phyloP scores from a whole-genome alignment of 2,329 filamentous ascomycete species.

The Monilinia laxa region DNA sequence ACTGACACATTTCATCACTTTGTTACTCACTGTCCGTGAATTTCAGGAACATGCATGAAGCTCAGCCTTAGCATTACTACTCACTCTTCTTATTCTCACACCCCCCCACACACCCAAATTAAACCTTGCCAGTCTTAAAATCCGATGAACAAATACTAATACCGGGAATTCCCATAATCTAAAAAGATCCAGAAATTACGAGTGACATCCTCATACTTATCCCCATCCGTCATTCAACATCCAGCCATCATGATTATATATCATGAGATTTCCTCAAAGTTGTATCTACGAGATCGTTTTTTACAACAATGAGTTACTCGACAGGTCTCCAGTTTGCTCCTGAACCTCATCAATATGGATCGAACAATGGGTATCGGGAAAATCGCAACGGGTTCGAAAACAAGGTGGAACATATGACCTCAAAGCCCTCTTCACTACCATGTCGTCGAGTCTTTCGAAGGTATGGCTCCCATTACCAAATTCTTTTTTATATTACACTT shows the following conservation, averaged over 20 bases:
- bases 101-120: conserved; percentile 8
- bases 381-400: neutral
- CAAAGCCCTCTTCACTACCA: neutral
- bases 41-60: too few species aligned
- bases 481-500: neutral
- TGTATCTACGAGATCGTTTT: neutral
- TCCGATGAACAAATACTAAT: neutral
- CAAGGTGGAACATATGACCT: neutral
- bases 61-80: too few species aligned
- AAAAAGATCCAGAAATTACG: neutral
- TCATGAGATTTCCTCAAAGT: neutral
- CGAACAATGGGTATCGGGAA: neutral
- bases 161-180: neutral
- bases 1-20: too few species aligned
- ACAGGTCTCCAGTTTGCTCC: conserved; percentile 7
- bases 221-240: too few species aligned
- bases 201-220: neutral
- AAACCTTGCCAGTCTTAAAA: neutral
- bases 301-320: neutral
- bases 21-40: too few species aligned
- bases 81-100: neutral
- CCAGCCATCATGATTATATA: neutral
- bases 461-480: neutral
- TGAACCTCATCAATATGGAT: neutral
- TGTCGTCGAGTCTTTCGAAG: conserved; percentile 17